Evolutionary conservation across 108 stramenopile species (phyloP), one percentile per base, ranked within the genome.

Genomic region (Nitzschia palea): DNA sequence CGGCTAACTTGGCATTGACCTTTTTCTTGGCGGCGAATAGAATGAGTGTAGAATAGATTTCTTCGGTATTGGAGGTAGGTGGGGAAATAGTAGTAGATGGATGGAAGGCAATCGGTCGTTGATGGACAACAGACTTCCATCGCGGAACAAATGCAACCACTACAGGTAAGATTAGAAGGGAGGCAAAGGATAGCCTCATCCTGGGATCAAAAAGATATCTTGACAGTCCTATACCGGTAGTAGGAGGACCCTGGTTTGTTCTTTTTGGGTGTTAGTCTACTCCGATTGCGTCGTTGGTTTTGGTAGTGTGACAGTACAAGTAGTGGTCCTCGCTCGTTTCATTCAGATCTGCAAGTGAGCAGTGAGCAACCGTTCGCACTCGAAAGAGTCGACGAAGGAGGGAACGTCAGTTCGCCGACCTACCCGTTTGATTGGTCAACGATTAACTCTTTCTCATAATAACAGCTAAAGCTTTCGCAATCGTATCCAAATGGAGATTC

Each of bases 1-100:
- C 85, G 25, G 78, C 84, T 18, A 77, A 74, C 40, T 80, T 84
- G 73, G 74, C 70, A 18, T 51, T 63, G 42, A 54, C 74, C 32
- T 65, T 69, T 68, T 85, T 86, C 67, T 83, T 83, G 66, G 89
- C 86, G 66, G 89, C 86, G 61, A 76, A 62, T 1, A 89, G 73
- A 12, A 68, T 20, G 4, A 48, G 15, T 4, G 18, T 20, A 4
- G 47, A 48, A n/a, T 5, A 12, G 15, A 5, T 20, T 20, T 20
- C 55, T 30, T 56, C 32, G 28, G 30, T 30, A 8, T 29, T 10
- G 5, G 55, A 8, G 33, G 30, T 37, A 5, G 47, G 9, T 4
- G 5, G 47, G 47, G 47, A 48, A 48, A 48, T 48, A 5, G n/a
- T 18, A 6, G 5, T 42, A 14, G 31, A 0, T 23, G 22, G 6